A percentile compares a stretch with the other conserved stretches of the same genome.
These are phyloP conservation scores for Penicillium sp. DNA, from an alignment of 2,329 filamentous ascomycete species.

Conservation along the genomic window DNA sequence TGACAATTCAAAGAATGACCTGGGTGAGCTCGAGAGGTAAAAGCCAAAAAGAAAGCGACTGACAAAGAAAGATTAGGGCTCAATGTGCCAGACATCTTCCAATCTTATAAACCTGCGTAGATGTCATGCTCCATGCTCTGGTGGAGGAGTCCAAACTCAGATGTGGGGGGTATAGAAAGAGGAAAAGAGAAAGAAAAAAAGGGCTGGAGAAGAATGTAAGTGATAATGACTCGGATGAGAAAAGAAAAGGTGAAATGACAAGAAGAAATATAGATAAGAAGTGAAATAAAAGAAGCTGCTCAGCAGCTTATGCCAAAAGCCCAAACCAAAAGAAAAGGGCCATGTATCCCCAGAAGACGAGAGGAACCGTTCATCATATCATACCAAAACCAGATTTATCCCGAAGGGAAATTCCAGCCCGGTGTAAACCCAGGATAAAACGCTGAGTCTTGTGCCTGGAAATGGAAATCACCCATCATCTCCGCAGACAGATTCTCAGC, in stretches of 20 bases:
- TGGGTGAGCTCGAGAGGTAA: slow-evolving; percentile 7
- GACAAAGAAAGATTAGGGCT: slow-evolving; percentile 1
- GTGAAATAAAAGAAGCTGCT: slow-evolving; percentile 11
- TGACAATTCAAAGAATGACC: not conserved
- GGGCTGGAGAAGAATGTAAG: not conserved
- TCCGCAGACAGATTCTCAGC: slow-evolving; percentile 23
- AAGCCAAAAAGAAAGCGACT: slow-evolving; percentile 1
- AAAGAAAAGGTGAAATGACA: not conserved
- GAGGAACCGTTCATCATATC: not conserved
- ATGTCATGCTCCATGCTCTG: not conserved
- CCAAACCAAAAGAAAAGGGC: not conserved
- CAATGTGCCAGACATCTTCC: slow-evolving; percentile 12
- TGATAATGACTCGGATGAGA: not conserved
- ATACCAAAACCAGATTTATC: not conserved
- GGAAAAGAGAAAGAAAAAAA: not conserved
- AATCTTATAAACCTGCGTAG: not conserved
- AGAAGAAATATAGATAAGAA: slow-evolving; percentile 16
- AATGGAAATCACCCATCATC: slow-evolving; percentile 28
- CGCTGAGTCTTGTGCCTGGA: slow-evolving; percentile 23
- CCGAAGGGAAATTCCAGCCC: slow-evolving; percentile 22
- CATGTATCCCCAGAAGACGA: not conserved
- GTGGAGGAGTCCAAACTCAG: not conserved
- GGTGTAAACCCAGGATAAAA: slow-evolving; percentile 23
- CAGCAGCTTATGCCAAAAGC: slow-evolving; percentile 20
- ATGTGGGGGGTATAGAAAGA: slow-evolving; percentile 7